Evolutionary conservation across 345 rosid species (phyloP), one percentile per base, ranked within the genome.

Genomic region (Eutrema japonicum): DNA sequence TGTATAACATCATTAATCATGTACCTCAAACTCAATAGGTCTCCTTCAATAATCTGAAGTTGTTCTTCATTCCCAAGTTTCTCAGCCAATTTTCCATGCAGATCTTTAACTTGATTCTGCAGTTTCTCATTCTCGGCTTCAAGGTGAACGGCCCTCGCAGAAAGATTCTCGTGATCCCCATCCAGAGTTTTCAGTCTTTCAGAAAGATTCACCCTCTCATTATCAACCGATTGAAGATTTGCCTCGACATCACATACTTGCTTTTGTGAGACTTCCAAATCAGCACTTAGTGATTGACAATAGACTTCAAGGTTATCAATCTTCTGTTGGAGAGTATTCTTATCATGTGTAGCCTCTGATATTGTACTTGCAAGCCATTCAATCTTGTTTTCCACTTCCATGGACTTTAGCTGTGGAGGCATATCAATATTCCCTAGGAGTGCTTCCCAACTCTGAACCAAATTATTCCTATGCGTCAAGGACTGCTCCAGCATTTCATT

Each of bases 401-500:
- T 73, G 54, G 88, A 78, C 68, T 77, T 85, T 79, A 92, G 80
- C 40, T 89, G 90, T 71, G 81, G 68, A 63, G 99, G 96, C 79
- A 92, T 78, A 80, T 86, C 53, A 43, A 90, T 84, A 79, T 82
- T 79, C 61, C 72, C 92, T 61, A 95, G 79, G 66, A 86, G 84
- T 69, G 83, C 88, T 83, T 95, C 99, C 96, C 96, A 95, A 82
- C 87, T 87, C 86, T 89, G 92, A 65, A 92, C 86, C 83, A 92
- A 73, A 52, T 81, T 81, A 77, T 89, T 92, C 82, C 97, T 89
- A 75, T 89, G 90, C 97, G 87, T 74, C 68, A 95, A 82, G 64
- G 99, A 95, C 73, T 89, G 99, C 76, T 95, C 97, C 78, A 92
- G 90, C 99, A 95, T 90, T 83, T 92, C 99, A 84, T 88, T 95